phyloP scores from a whole-genome alignment of 2,329 filamentous ascomycete genomes.

The Colletotrichum lindemuthianum region DNA sequence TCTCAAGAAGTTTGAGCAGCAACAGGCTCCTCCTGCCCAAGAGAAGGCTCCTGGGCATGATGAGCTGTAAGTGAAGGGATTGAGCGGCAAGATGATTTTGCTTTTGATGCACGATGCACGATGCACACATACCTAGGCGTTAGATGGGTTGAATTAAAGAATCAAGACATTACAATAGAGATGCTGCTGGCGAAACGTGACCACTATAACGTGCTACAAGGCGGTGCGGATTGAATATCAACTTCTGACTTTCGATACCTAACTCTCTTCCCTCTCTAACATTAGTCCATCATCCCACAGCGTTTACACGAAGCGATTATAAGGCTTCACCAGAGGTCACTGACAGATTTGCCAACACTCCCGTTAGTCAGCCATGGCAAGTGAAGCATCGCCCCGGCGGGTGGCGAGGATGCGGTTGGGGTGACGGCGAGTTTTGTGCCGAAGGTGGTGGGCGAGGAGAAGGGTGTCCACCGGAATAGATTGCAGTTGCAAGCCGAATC shows the following conservation, averaged over 20 bases:
- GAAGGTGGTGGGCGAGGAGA: conserved; percentile 45
- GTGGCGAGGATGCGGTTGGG: background rate
- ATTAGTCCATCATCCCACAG: too few relatives aligned
- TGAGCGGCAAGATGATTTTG: background rate
- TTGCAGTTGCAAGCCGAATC: too few relatives aligned
- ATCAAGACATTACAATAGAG: background rate
- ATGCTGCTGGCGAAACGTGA: too few relatives aligned
- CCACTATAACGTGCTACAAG: background rate
- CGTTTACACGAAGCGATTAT: too few relatives aligned
- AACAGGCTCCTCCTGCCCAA: conserved; percentile 40
- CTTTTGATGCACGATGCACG: background rate
- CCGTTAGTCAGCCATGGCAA: conserved; percentile 40
- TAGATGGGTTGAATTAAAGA: conserved; percentile 18
- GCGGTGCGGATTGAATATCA: background rate
- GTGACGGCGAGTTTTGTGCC: conserved; percentile 41
- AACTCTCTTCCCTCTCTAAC: too few relatives aligned
- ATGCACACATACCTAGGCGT: conserved; percentile 28
- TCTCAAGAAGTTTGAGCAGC: conserved; percentile 47
- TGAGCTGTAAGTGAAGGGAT: conserved; percentile 44
- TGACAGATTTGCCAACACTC: background rate
- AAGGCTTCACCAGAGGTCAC: too few relatives aligned
- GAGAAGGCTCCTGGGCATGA: conserved; percentile 44
- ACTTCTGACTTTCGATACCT: too few relatives aligned
- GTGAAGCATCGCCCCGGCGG: conserved; percentile 9
- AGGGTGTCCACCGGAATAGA: conserved; percentile 33